Base-by-base conservation (phyloP, 75 land plant species). In the Sequoia sempervirens region DNA sequence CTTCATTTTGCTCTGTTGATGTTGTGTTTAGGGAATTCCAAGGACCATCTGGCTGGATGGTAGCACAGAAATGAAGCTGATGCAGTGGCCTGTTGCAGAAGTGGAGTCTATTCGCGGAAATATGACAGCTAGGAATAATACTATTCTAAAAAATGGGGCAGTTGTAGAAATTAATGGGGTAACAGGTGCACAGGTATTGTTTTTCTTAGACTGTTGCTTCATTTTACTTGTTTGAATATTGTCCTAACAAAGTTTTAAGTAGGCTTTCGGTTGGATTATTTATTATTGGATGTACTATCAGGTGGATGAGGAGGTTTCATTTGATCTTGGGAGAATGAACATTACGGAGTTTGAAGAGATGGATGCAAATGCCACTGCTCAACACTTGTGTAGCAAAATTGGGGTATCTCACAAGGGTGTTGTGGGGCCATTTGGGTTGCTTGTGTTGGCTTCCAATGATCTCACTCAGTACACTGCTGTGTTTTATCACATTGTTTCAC, bases 61-160 rank as follows among this genome's bases (percentile, higher is more conserved):
- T 2, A 82, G 11, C 14, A 85, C 89, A 13, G 40, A 38, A 37
- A 90, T 75, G 52, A 88, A 92, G 53, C 82, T 94, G 58, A 17
- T 91, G 20, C 94, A 92, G 81, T 92, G 92, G 93, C 96, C 96
- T 1, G 80, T 94, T 32, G 72, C 86, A 70, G 96, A 94, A 68
- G 30, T 94, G 14, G 87, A 91, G 23, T 37, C 80, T 2, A 88
- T 94, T 7, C 86, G 93, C 26, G 82, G 81, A 7, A 52, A 85
- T 2, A 80, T 86, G 36, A 87, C 82, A 36, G 14, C 50, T 4
- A 28, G 86, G 68, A 40, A 56, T 1, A 83, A 87, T 32, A 83
- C 82, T 32, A 14, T 47, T 23, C 74, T 94, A 20, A 73, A 38
- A 7, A 40, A 23, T 3, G 93, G 93, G 2, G 50, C 80, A 26